Evolutionary conservation across 495 filamentous ascomycete species (phyloP).

Genomic region (Viridothelium virens): DNA sequence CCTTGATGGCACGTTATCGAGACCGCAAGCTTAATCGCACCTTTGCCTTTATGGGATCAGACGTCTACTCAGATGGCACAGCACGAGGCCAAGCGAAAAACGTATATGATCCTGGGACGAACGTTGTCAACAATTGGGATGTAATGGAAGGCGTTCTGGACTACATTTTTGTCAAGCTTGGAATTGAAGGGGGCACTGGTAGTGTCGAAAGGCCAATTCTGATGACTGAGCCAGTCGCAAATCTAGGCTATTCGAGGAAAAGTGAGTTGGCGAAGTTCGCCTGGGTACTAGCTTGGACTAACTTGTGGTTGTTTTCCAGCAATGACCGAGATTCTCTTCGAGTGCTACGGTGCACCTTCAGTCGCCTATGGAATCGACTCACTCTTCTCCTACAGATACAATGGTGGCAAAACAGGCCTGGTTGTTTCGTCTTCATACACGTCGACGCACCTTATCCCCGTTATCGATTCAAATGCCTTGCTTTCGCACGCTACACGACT

Average conservation of each 20-base stretch:
- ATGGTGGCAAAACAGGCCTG: constrained; percentile 77
- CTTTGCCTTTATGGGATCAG: constrained; percentile 81
- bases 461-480: constrained; percentile 74
- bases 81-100: constrained; percentile 82
- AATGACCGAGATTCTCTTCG: constrained; percentile 95
- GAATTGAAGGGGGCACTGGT: constrained; percentile 65
- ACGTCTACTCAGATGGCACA: constrained; percentile 89
- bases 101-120: constrained; percentile 82
- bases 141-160: constrained; percentile 89
- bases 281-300: not conserved
- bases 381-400: constrained; percentile 89
- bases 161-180: constrained; percentile 86
- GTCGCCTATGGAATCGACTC: constrained; percentile 92
- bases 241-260: constrained; percentile 74
- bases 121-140: constrained; percentile 94
- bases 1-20: constrained; percentile 86
- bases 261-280: constrained; percentile 43
- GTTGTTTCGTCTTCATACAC: constrained; percentile 89
- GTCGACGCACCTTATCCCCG: constrained; percentile 91
- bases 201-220: constrained; percentile 77
- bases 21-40: constrained; percentile 86
- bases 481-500: constrained; percentile 76
- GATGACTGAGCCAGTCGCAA: constrained; percentile 94
- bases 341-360: constrained; percentile 82
- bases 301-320: constrained; percentile 41